Conservation (phyloP, 2,329 filamentous ascomycete genomes). For the Phialocephala sp. region DNA sequence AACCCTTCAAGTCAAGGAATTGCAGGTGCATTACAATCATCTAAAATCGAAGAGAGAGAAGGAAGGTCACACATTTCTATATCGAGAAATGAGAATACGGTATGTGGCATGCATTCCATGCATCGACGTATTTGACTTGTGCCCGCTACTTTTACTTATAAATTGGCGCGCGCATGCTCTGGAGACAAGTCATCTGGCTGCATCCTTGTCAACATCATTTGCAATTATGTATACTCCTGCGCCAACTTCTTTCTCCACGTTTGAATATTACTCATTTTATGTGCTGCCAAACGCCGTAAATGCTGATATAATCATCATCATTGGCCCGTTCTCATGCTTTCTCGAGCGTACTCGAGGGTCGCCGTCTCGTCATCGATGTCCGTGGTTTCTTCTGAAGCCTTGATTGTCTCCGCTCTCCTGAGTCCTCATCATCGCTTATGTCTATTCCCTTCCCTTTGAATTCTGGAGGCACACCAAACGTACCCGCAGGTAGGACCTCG, state of each 20-base stretch:
- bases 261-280: neutral
- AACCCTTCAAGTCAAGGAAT: no score
- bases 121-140: neutral
- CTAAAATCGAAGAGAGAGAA: neutral
- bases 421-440: conserved; percentile 27
- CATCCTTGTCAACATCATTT: neutral
- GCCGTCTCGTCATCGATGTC: conserved; percentile 28
- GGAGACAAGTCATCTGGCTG: neutral
- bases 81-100: neutral
- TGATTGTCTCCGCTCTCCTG: conserved; percentile 43
- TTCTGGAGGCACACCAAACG: conserved; percentile 39
- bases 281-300: conserved; percentile 1
- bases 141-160: neutral
- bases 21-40: no score
- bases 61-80: neutral
- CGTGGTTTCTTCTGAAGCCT: conserved; percentile 50
- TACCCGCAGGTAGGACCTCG: conserved; percentile 49
- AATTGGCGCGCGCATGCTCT: neutral
- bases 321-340: conserved; percentile 20
- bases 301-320: neutral
- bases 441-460: conserved; percentile 26
- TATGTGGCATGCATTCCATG: neutral
- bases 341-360: conserved; percentile 26
- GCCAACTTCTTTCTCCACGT: neutral
- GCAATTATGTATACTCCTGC: neutral